phyloP scores from a whole-genome alignment of 257 asterid species.

The Gardenia jasminoides region DNA sequence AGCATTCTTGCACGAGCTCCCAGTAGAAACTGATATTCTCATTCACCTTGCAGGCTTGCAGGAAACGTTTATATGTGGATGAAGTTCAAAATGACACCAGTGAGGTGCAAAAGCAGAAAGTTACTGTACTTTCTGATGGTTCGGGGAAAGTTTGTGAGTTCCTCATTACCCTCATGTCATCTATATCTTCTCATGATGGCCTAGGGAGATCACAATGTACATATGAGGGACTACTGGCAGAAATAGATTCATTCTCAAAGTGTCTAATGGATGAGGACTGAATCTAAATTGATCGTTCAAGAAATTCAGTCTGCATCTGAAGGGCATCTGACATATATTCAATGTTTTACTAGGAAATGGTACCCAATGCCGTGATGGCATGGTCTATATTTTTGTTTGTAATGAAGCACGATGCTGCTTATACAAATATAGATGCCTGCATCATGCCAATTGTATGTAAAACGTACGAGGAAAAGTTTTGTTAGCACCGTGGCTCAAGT shows the following conservation, averaged over 20 bases:
- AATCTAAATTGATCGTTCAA: slow-evolving; percentile 8
- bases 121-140: slow-evolving; percentile 17
- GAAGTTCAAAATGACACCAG: slow-evolving; percentile 35
- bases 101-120: slow-evolving; percentile 25
- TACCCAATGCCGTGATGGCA: not conserved
- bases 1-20: no score
- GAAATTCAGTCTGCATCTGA: not conserved
- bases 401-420: not conserved
- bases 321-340: not conserved
- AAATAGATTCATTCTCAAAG: slow-evolving; percentile 66
- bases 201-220: slow-evolving; percentile 25
- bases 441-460: no score
- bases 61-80: slow-evolving; percentile 49
- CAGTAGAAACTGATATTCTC: slow-evolving; percentile 2
- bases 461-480: no score
- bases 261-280: slow-evolving; percentile 57
- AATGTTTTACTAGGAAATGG: not conserved
- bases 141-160: slow-evolving; percentile 38
- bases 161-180: slow-evolving; percentile 46
- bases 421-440: not conserved
- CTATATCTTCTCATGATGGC: slow-evolving; percentile 27
- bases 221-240: slow-evolving; percentile 48
- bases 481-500: not conserved
- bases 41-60: slow-evolving; percentile 52
- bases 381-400: not conserved